Conservation (phyloP, 2,329 filamentous ascomycete genomes). For the Fusarium sp. region DNA sequence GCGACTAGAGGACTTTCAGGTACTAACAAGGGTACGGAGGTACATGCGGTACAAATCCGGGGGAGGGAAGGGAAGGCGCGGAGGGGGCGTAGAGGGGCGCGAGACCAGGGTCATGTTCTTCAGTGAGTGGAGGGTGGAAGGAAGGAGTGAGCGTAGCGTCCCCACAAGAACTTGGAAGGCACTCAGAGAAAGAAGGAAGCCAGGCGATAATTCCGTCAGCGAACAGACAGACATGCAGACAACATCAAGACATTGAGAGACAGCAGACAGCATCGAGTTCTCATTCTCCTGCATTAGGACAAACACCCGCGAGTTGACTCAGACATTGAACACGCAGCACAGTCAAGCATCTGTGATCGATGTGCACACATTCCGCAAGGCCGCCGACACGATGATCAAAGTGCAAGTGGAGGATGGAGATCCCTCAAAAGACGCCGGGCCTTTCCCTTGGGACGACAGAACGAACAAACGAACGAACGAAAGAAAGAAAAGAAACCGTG, state of each 20-base stretch:
- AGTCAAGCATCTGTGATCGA: neutral
- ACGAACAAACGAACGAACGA: neutral
- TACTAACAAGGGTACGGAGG: slow-evolving; percentile 35
- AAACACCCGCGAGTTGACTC: slow-evolving; percentile 4
- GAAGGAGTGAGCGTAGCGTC: slow-evolving; percentile 18
- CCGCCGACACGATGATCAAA: neutral
- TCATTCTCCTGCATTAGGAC: neutral
- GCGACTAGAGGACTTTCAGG: slow-evolving; percentile 31
- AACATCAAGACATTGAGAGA: neutral
- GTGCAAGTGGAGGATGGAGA: slow-evolving; percentile 12
- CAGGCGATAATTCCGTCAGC: slow-evolving; percentile 14
- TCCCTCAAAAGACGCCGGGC: slow-evolving; percentile 2
- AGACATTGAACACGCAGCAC: neutral
- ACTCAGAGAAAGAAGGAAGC: neutral
- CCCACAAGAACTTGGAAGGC: slow-evolving; percentile 16
- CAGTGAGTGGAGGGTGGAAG: neutral
- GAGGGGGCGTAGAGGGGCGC: slow-evolving; percentile 31
- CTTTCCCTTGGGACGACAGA: neutral
- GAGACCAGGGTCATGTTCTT: slow-evolving; percentile 11
- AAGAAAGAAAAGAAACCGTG: slow-evolving; percentile 2
- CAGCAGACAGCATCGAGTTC: neutral
- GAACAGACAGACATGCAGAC: neutral
- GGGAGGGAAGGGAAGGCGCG: slow-evolving; percentile 35
- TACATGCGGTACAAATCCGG: slow-evolving; percentile 40
- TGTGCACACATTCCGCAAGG: slow-evolving; percentile 3